These are phyloP conservation scores for Penicillium sp. DNA, from an alignment of 2,329 filamentous ascomycete species.

Conservation along the genomic window DNA sequence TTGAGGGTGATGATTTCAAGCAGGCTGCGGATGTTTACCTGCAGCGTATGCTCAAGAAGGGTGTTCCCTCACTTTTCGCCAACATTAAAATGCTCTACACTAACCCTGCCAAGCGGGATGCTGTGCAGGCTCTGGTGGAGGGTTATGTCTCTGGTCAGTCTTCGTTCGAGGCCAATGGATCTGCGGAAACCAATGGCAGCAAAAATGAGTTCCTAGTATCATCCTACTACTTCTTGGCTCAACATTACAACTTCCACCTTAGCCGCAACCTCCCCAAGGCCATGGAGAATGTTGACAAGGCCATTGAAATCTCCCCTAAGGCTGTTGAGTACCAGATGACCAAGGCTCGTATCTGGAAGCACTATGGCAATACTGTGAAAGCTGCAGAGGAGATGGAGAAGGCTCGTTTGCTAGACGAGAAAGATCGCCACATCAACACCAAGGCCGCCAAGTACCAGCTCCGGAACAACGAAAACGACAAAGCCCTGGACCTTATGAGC, in stretches of 20 bases:
- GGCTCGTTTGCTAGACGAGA: conserved; percentile 79
- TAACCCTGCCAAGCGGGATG: conserved; percentile 72
- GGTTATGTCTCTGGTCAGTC: conserved; percentile 66
- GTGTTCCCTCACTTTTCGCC: conserved; percentile 91
- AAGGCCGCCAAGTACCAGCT: conserved; percentile 97
- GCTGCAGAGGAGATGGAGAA: conserved; percentile 86
- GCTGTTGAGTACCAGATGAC: conserved; percentile 93
- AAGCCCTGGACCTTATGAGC: conserved; percentile 81
- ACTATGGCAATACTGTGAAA: conserved; percentile 73
- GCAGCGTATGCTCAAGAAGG: conserved; percentile 80
- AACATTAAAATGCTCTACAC: conserved; percentile 93
- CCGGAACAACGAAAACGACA: conserved; percentile 84
- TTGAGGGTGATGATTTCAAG: conserved; percentile 78
- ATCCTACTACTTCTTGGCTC: conserved; percentile 87
- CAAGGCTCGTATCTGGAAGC: conserved; percentile 91
- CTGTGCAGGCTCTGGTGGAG: conserved; percentile 71
- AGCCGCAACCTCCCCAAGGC: conserved; percentile 84
- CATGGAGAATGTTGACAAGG: conserved; percentile 75
- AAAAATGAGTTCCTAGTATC: conserved; percentile 68
- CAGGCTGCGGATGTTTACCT: conserved; percentile 76
- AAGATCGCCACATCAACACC: conserved; percentile 96
- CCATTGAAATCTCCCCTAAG: conserved; percentile 73
- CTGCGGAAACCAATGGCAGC: conserved; percentile 51
- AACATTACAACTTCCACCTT: conserved; percentile 91
- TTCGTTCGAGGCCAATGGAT: conserved; percentile 48